These are phyloP conservation scores for Herpotrichia juniperi DNA, from an alignment of 2,329 filamentous ascomycete genomes.

Conservation along the genomic window DNA sequence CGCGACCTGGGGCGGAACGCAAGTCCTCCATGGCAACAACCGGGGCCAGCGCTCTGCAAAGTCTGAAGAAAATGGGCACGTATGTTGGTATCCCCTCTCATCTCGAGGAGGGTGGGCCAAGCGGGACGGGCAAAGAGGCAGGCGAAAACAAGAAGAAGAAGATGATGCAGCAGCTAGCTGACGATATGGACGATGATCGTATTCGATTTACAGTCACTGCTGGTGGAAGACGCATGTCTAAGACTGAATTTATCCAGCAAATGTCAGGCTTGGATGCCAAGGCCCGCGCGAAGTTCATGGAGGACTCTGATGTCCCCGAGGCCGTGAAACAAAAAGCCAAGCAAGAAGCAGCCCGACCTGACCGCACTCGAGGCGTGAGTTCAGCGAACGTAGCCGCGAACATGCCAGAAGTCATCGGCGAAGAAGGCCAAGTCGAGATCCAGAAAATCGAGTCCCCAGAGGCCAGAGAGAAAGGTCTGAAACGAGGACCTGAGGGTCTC, in stretches of 20 bases:
- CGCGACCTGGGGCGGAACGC: conserved; percentile 31
- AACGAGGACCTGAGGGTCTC: conserved; percentile 46
- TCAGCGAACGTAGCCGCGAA: conserved; percentile 33
- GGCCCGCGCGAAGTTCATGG: conserved; percentile 59
- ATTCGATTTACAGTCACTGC: conserved; percentile 79
- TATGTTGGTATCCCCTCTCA: conserved; percentile 53
- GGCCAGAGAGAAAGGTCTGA: conserved; percentile 27
- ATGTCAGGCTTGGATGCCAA: conserved; percentile 74
- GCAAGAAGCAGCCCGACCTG: conserved; percentile 50
- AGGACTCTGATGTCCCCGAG: conserved; percentile 55
- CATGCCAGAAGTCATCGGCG: conserved; percentile 37
- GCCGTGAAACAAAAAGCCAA: conserved; percentile 54
- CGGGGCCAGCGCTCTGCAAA: conserved; percentile 50
- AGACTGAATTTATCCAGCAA: conserved; percentile 78
- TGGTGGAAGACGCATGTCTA: conserved; percentile 76
- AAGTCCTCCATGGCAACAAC: conserved; percentile 38
- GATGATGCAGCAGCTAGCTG: conserved; percentile 31
- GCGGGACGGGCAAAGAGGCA: conserved; percentile 18
- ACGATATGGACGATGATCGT: conserved; percentile 70
- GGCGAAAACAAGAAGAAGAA: conserved; percentile 32
- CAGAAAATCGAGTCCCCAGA: conserved; percentile 37
- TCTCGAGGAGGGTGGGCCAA: conserved; percentile 28
- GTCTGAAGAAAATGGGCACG: conserved; percentile 59
- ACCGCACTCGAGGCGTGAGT: too few relatives aligned
- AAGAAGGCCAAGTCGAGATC: conserved; percentile 40